Conservation (phyloP, 306 rosid genomes). For the Castanospermum australe region DNA sequence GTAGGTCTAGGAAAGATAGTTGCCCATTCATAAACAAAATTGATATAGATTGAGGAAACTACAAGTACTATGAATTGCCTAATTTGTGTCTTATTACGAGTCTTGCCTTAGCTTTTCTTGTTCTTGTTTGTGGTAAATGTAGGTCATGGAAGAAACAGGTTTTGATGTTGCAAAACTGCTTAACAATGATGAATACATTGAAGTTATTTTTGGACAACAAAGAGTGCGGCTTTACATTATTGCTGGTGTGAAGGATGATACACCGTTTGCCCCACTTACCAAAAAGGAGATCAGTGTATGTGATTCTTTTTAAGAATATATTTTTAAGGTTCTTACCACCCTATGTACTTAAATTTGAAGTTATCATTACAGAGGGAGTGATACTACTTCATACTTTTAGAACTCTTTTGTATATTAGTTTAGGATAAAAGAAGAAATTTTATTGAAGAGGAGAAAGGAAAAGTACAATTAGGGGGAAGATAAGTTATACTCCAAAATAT, state of each 20-base stretch:
- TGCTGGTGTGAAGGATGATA: constrained; percentile 90
- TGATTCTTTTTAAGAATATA: constrained; percentile 17
- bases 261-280: constrained; percentile 90
- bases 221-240: constrained; percentile 92
- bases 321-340: not conserved
- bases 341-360: not conserved
- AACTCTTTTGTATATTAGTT: not conserved
- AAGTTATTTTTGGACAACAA: constrained; percentile 83
- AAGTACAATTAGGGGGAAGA: not conserved
- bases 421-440: not conserved
- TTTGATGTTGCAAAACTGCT: constrained; percentile 78
- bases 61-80: not conserved
- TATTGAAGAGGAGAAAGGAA: not conserved
- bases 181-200: constrained; percentile 74
- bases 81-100: not conserved
- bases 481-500: not conserved
- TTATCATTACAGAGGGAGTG: not conserved
- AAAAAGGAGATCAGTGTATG: constrained; percentile 99
- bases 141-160: constrained; percentile 98
- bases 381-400: not conserved
- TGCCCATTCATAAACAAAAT: constrained; percentile 5
- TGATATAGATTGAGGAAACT: constrained; percentile 5
- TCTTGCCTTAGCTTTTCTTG: constrained; percentile 14
- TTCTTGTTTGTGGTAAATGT: constrained; percentile 40
- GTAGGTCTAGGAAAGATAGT: constrained; percentile 4